These are phyloP conservation scores for Oryza meyeriana DNA, from an alignment of 176 grass and related monocot genomes.

Conservation along the genomic window DNA sequence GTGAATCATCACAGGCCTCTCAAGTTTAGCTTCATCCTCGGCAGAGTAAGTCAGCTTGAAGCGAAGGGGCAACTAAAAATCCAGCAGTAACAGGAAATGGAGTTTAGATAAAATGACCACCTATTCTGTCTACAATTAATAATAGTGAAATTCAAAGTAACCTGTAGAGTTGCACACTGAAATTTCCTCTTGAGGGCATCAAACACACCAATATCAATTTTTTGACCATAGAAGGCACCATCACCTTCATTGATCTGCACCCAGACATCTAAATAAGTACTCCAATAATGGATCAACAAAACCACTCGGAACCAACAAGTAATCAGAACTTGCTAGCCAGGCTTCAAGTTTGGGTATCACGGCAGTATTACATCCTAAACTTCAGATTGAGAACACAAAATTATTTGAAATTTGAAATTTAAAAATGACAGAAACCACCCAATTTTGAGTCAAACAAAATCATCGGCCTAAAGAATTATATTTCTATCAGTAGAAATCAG, in stretches of 20 bases:
- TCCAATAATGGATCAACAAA: background rate
- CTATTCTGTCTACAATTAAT: background rate
- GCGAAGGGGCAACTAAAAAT: slow-evolving; percentile 87
- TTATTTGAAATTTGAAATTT: background rate
- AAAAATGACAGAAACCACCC: background rate
- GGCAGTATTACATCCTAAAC: background rate
- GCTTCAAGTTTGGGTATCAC: background rate
- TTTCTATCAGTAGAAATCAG: too few relatives aligned
- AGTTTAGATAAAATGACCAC: slow-evolving; percentile 19
- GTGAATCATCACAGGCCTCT: slow-evolving; percentile 98
- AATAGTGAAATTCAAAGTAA: slow-evolving; percentile 29
- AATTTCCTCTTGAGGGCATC: slow-evolving; percentile 98
- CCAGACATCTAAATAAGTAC: slow-evolving; percentile 8
- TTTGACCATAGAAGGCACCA: slow-evolving; percentile 97
- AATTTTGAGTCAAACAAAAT: background rate
- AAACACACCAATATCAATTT: slow-evolving; percentile 99
- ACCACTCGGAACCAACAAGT: background rate
- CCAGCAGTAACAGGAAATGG: slow-evolving; percentile 61
- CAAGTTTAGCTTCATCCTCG: slow-evolving; percentile 93
- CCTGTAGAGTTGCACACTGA: slow-evolving; percentile 97
- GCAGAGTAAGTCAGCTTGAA: slow-evolving; percentile 94
- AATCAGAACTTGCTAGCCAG: background rate
- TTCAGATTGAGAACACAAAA: background rate
- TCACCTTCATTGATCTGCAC: slow-evolving; percentile 96
- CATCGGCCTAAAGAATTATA: background rate